phyloP scores from a whole-genome alignment of 1,284 basidiomycete species.

The Leccinum pachyderme region DNA sequence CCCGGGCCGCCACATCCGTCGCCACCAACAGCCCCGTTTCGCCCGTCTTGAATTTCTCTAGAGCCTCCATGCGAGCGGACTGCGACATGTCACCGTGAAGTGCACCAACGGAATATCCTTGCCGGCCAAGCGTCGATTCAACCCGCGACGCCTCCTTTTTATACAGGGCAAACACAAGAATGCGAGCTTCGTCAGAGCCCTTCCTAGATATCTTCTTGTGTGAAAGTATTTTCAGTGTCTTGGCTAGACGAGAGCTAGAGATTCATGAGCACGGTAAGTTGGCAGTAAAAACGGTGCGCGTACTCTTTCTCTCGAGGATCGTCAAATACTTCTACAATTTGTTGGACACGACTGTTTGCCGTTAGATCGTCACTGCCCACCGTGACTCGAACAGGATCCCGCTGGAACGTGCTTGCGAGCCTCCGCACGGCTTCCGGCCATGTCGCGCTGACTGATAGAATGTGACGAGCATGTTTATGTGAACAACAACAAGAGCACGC shows the following conservation, averaged over 20 bases:
- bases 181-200: conserved; percentile 59
- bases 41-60: conserved; percentile 90
- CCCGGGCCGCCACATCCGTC: conserved; percentile 96
- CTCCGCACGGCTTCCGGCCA: conserved; percentile 97
- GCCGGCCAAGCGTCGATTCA: conserved; percentile 74
- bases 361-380: conserved; percentile 95
- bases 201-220: conserved; percentile 60
- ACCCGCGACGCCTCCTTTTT: conserved; percentile 96
- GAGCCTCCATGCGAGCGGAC: conserved; percentile 78
- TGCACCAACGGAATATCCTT: conserved; percentile 84
- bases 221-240: conserved; percentile 58
- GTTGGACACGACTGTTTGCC: conserved; percentile 89
- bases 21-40: conserved; percentile 87
- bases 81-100: conserved; percentile 95
- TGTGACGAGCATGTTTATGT: neutral
- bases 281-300: conserved; percentile 22
- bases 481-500: conserved; percentile 26
- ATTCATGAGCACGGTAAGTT: neutral
- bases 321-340: conserved; percentile 88
- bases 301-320: conserved; percentile 87
- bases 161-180: conserved; percentile 95
- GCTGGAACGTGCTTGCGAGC: conserved; percentile 90
- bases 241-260: conserved; percentile 65
- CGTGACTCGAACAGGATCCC: conserved; percentile 85
- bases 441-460: conserved; percentile 82